These are phyloP conservation scores for Amanita exitialis DNA, from an alignment of 768 basidiomycete species.

Conservation along the genomic window DNA sequence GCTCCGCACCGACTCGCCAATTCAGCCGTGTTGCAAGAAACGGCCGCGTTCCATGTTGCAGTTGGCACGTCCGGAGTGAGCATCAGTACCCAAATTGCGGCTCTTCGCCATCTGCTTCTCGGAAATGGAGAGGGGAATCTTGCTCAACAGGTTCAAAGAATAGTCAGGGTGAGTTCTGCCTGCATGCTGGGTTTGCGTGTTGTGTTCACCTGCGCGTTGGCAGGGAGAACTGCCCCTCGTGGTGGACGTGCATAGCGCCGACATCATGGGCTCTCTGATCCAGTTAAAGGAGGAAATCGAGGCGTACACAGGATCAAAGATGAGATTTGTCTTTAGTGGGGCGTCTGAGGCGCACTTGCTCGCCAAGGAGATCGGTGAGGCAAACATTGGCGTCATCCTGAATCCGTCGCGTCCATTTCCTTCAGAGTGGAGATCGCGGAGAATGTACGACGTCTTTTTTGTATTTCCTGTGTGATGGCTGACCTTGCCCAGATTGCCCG, in stretches of 20 bases:
- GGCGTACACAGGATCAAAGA: slow-evolving; percentile 21
- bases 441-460: slow-evolving; percentile 34
- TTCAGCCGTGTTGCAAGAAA: slow-evolving; percentile 50
- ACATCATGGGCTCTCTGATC: slow-evolving; percentile 59
- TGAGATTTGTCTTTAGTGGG: slow-evolving; percentile 43
- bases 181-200: not conserved
- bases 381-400: slow-evolving; percentile 63
- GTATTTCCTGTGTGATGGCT: not conserved
- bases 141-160: slow-evolving; percentile 30
- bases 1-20: slow-evolving; percentile 43
- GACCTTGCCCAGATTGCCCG: slow-evolving; percentile 22
- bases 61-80: slow-evolving; percentile 36
- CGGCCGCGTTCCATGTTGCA: slow-evolving; percentile 50
- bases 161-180: slow-evolving; percentile 28
- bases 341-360: slow-evolving; percentile 64
- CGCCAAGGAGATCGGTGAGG: slow-evolving; percentile 59
- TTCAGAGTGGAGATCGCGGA: slow-evolving; percentile 47
- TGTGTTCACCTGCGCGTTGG: not conserved
- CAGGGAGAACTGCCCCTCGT: slow-evolving; percentile 54
- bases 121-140: slow-evolving; percentile 28
- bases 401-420: slow-evolving; percentile 64
- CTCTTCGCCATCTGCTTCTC: slow-evolving; percentile 42
- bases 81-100: slow-evolving; percentile 59
- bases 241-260: slow-evolving; percentile 52
- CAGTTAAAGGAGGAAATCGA: slow-evolving; percentile 57